Base-by-base conservation (phyloP, 2,329 filamentous ascomycete genomes). In the Trematosphaeria pertusa region DNA sequence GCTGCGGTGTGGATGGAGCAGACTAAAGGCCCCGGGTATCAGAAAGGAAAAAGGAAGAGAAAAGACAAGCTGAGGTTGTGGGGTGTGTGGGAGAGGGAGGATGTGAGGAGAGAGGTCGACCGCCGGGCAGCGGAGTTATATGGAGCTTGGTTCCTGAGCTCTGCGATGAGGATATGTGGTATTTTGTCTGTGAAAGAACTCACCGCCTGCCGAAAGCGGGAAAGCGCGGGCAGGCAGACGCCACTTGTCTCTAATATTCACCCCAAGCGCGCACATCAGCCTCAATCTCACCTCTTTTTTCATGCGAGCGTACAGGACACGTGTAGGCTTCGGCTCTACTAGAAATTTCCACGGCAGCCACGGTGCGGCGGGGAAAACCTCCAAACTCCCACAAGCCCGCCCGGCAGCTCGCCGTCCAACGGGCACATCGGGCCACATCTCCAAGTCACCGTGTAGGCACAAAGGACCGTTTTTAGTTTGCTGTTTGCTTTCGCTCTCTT, bases 131-230 rank as follows among this genome's bases (percentile, higher is more conserved):
- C 55, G 48, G 50, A 48, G 54, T 67, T 68, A 67, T 68, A 68
- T 65, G 64, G 52, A 49, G 43, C 39, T 24, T 49, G 38, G 49
- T 47, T 44, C 46, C 55, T 48, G 50, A 53, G 60, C 55, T 58
- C 57, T 59, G 61, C 54, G 59, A 62, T 65, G 57, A 55, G 59
- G 64, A 62, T 63, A 69, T 53, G 58, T 67, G 59, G 56, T 53
- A 53, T 58, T 59, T 65, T 60, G 42, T 49, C 54, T 41, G 48
- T 8, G 59, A 33, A 44, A 46, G 45, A 47, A 33, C 43, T 54
- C 46, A 60, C 54, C 56, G 52, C 55, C 47, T 54, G 54, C 58
- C 14, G 22, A 2, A 55, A 37, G 3, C 4, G 54, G 62, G 9
- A 47, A 57, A 61, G 61, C 49, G 59, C 50, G 21, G 30, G 28